Evolutionary conservation across 176 grass and related monocot species (phyloP), one percentile per base, ranked within the genome.

Genomic region (Puccinellia tenuiflora): DNA sequence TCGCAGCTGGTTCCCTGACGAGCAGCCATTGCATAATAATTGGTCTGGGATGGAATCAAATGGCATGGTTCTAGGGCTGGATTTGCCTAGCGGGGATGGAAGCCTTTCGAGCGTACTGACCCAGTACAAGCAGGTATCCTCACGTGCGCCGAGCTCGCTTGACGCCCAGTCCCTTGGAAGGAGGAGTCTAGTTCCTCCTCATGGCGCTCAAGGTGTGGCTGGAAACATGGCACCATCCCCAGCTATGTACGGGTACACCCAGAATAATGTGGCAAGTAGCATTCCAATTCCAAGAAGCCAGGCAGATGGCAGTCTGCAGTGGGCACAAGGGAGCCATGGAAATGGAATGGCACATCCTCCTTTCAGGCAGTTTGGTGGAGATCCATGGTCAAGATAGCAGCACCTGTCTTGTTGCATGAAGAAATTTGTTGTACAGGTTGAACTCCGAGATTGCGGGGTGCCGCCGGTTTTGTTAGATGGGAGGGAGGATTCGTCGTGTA

Each of bases 101-200:
- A 89, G 88, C 52, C 88, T 89, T 42, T 77, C 69, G n/a, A 89
- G 83, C 34, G 82, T 89, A 18, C 79, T 89, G 28, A 81, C 77
- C 24, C 72, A 85, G 31, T 85, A 76, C 59, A 85, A 71, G 52
- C 79, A 85, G 78, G 79, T 76, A 14, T 76, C 83, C 9, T 62
- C 87, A 39, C 39, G 46, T 3, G 12, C 43, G 43, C 43, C 30
- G 13, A 69, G 62, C 11, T 70, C 70, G 0, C n/a, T n/a, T n/a
- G n/a, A n/a, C n/a, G 71, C 52, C 31, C 88, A 85, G 70, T 81
- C 18, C 39, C 2, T 78, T 67, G 77, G 59, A 76, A 55, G 71
- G 21, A 85, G 87, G 72, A 85, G 53, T 56, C 74, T 81, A 33
- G 51, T 75, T 68, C 40, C 47, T 53, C 82, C 40, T 52, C n/a